These are phyloP conservation scores for Aspergillus piperis DNA, from an alignment of 2,329 filamentous ascomycete species.

Conservation along the genomic window DNA sequence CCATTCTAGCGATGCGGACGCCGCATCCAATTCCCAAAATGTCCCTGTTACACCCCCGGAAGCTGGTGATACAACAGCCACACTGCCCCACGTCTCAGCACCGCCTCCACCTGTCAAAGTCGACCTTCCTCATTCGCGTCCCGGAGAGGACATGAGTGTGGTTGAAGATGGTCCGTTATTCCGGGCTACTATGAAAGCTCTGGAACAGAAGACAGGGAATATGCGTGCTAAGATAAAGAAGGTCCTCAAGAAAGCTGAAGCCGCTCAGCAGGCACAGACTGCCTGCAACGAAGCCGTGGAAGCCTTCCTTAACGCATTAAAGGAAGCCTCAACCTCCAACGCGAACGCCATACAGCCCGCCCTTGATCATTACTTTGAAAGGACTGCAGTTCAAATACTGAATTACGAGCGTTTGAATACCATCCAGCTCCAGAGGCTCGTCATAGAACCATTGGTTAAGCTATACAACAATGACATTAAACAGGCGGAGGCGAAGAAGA, in stretches of 20 bases:
- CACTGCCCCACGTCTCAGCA: constrained; percentile 26
- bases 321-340: constrained; percentile 86
- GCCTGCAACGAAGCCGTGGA: constrained; percentile 83
- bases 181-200: constrained; percentile 90
- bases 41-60: constrained; percentile 36
- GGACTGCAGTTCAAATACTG: constrained; percentile 88
- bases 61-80: constrained; percentile 24
- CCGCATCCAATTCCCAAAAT: constrained; percentile 37
- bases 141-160: constrained; percentile 79
- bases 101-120: constrained; percentile 65
- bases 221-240: constrained; percentile 96
- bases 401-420: constrained; percentile 84
- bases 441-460: constrained; percentile 90
- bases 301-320: constrained; percentile 80
- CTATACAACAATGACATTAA: constrained; percentile 97
- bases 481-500: constrained; percentile 92
- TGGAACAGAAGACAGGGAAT: constrained; percentile 94
- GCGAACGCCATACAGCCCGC: constrained; percentile 96
- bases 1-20: constrained; percentile 71
- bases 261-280: constrained; percentile 75
- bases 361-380: constrained; percentile 97
- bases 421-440: constrained; percentile 80
- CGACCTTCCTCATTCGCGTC: constrained; percentile 82
- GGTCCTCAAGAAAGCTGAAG: constrained; percentile 89
- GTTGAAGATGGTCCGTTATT: constrained; percentile 94